A percentile compares a stretch with the other conserved stretches of the same genome.
phyloP scores from a whole-genome alignment of 257 asterid genomes.

The Buddleja alternifolia region DNA sequence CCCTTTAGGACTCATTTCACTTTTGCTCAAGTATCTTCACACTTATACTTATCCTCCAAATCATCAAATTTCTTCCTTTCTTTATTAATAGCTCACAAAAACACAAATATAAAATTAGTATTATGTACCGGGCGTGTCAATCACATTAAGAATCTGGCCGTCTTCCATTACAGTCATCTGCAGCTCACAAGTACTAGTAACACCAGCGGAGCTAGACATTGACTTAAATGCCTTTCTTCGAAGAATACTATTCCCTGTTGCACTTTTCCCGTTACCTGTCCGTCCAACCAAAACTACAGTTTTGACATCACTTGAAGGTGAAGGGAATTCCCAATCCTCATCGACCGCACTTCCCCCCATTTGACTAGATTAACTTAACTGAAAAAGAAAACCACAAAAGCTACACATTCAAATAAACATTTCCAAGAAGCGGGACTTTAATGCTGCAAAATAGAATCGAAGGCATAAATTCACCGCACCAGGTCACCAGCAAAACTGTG shows the following conservation, averaged over 20 bases:
- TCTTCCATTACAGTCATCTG: slow-evolving; percentile 56
- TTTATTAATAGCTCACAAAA: neutral
- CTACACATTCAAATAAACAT: neutral
- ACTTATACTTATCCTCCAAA: neutral
- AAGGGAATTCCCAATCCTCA: slow-evolving; percentile 85
- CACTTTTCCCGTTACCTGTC: slow-evolving; percentile 94
- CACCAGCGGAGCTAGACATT: slow-evolving; percentile 74
- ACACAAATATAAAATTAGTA: neutral
- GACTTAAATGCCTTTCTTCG: slow-evolving; percentile 68
- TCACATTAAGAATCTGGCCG: slow-evolving; percentile 67
- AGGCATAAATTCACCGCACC: neutral
- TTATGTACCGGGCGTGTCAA: slow-evolving; percentile 66
- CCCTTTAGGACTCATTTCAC: too few species aligned
- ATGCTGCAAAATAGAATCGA: neutral
- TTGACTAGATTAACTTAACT: slow-evolving; percentile 24
- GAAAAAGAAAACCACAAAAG: slow-evolving; percentile 9
- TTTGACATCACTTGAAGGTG: slow-evolving; percentile 48
- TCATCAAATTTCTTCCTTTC: neutral
- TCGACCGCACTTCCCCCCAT: slow-evolving; percentile 80
- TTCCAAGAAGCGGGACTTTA: neutral
- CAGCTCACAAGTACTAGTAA: slow-evolving; percentile 80
- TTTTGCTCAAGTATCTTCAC: neutral
- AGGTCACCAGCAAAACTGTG: slow-evolving; percentile 2
- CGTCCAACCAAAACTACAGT: slow-evolving; percentile 86
- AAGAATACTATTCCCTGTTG: slow-evolving; percentile 89